Evolutionary conservation across 1,284 basidiomycete genomes (phyloP).

Genomic region (Veloboletus limbatus): DNA sequence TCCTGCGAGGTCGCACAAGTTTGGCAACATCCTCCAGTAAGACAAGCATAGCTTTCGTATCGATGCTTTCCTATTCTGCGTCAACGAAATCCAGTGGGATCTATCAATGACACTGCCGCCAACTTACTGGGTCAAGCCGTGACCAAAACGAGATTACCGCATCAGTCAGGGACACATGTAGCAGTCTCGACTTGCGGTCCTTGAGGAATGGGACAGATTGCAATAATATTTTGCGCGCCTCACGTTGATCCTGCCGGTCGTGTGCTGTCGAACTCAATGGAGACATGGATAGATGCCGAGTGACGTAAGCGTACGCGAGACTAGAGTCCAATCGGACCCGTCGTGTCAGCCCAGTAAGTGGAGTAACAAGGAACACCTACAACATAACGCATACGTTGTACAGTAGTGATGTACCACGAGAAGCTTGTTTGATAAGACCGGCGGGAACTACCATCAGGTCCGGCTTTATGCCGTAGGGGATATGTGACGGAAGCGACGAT

Average conservation of each 20-base stretch:
- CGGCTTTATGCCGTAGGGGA: conserved; percentile 41
- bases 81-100: conserved; percentile 8
- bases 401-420: conserved; percentile 46
- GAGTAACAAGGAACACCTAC: conserved; percentile 41
- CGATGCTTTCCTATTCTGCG: conserved; percentile 41
- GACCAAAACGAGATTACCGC: conserved; percentile 63
- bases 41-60: conserved; percentile 45
- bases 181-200: conserved; percentile 50
- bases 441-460: conserved; percentile 48
- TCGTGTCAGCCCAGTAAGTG: background rate
- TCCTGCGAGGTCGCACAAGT: conserved; percentile 47
- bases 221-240: conserved; percentile 47
- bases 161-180: conserved; percentile 47
- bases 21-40: conserved; percentile 52
- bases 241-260: conserved; percentile 42
- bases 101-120: background rate
- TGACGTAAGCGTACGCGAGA: conserved; percentile 62
- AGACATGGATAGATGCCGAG: conserved; percentile 57
- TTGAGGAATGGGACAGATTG: conserved; percentile 59
- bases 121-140: conserved; percentile 48
- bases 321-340: conserved; percentile 37
- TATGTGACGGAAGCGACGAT: background rate
- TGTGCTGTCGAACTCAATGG: conserved; percentile 44
- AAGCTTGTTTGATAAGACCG: conserved; percentile 41
- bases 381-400: conserved; percentile 66